These are phyloP conservation scores for Tilletia indica DNA, from an alignment of 1,284 basidiomycete species.

Conservation along the genomic window DNA sequence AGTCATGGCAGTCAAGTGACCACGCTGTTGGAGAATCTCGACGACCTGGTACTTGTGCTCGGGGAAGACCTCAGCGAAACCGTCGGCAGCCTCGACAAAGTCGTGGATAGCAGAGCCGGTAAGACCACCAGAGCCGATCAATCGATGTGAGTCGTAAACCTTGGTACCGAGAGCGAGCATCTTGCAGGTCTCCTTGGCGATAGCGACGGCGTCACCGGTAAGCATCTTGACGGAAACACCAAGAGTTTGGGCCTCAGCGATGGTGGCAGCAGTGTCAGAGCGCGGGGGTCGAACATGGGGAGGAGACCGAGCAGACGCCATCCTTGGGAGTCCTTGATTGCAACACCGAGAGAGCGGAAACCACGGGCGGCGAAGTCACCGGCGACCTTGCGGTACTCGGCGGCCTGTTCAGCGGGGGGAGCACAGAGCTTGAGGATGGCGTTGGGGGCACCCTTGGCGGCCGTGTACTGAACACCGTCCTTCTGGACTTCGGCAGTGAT, in stretches of 20 bases:
- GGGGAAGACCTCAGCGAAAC: conserved; percentile 65
- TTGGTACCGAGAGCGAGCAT: conserved; percentile 61
- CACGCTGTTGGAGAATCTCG: conserved; percentile 62
- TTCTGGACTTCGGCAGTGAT: conserved; percentile 64
- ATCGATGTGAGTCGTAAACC: conserved; percentile 63
- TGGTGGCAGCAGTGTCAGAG: conserved; percentile 62
- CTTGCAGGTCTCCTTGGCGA: conserved; percentile 64
- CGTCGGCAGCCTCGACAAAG: conserved; percentile 64
- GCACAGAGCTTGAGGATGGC: conserved; percentile 62
- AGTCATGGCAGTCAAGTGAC: conserved; percentile 63
- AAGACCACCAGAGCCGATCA: conserved; percentile 62
- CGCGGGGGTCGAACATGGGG: conserved; percentile 63
- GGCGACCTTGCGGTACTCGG: conserved; percentile 59
- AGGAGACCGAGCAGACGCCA: conserved; percentile 62
- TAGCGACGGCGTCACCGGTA: conserved; percentile 65
- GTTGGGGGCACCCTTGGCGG: conserved; percentile 65
- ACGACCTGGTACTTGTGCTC: conserved; percentile 65
- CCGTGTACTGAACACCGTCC: conserved; percentile 61
- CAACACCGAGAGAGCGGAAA: conserved; percentile 63
- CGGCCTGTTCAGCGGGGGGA: conserved; percentile 58
- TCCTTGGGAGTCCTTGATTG: conserved; percentile 60
- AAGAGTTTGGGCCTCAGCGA: conserved; percentile 62
- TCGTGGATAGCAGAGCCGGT: conserved; percentile 62
- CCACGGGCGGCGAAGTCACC: conserved; percentile 61
- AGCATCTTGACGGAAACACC: conserved; percentile 65